Conservation (phyloP, 1,284 basidiomycete genomes). For the Cutaneotrichosporon spelunceum region DNA sequence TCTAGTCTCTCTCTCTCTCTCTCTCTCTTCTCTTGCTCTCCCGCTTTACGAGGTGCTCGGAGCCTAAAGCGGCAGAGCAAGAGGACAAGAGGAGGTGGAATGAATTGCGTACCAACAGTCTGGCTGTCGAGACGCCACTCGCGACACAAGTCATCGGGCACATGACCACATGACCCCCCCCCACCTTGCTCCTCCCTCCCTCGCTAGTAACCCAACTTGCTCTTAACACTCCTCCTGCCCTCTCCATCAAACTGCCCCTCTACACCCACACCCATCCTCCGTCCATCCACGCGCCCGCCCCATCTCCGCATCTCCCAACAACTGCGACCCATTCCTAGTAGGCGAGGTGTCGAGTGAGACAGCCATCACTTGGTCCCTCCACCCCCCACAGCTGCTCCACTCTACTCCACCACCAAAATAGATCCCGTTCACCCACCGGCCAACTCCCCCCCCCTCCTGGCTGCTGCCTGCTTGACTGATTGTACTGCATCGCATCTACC, state of each 20-base stretch:
- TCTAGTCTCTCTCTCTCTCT: too few species aligned
- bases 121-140: neutral
- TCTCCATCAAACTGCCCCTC: neutral
- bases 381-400: neutral
- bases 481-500: too few species aligned
- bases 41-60: too few species aligned
- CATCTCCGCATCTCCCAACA: neutral
- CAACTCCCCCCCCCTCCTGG: too few species aligned
- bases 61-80: too few species aligned
- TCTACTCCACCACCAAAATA: neutral
- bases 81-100: too few species aligned
- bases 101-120: too few species aligned
- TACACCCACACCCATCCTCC: neutral
- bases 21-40: too few species aligned
- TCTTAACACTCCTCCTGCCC: too few species aligned
- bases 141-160: neutral
- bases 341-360: neutral
- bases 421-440: neutral
- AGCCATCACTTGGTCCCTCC: neutral
- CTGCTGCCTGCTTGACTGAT: too few species aligned
- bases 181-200: neutral
- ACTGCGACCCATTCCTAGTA: too few species aligned
- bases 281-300: constrained; percentile 1
- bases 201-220: neutral
- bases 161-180: neutral